phyloP scores from a whole-genome alignment of 495 filamentous ascomycete genomes.

The Xylaria palmicola region DNA sequence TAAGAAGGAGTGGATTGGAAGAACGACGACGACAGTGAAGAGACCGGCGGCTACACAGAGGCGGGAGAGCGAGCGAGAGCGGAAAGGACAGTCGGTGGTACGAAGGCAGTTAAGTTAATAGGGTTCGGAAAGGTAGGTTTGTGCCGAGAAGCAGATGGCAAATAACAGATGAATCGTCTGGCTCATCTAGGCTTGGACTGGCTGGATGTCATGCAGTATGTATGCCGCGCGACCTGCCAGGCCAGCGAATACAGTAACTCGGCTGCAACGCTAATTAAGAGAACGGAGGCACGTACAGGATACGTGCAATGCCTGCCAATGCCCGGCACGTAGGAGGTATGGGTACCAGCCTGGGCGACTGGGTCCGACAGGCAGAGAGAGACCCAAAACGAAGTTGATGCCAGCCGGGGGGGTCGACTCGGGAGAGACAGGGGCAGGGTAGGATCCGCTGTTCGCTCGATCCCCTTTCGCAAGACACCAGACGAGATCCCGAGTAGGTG shows the following conservation, averaged over 20 bases:
- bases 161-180: constrained; percentile 26
- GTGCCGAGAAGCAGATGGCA: constrained; percentile 31
- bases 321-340: no score
- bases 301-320: no score
- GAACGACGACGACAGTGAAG: constrained; percentile 25
- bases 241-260: constrained; percentile 2
- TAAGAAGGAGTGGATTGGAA: constrained; percentile 26
- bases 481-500: background rate
- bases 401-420: constrained; percentile 3
- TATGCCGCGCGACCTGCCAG: constrained; percentile 4
- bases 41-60: constrained; percentile 24
- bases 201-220: constrained; percentile 19
- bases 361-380: background rate
- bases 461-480: background rate
- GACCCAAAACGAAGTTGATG: constrained; percentile 16
- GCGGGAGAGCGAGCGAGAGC: constrained; percentile 21
- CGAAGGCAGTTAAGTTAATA: constrained; percentile 1
- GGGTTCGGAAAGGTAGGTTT: constrained; percentile 25
- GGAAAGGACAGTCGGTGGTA: constrained; percentile 27
- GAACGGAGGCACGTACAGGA: constrained; percentile 17
- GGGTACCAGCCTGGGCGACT: background rate
- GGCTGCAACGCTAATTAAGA: constrained; percentile 17
- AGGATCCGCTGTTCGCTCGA: constrained; percentile 1
- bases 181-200: constrained; percentile 17
- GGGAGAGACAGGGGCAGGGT: constrained; percentile 14